Base-by-base conservation (phyloP, 805 yeast species). In the Candida michaelii region DNA sequence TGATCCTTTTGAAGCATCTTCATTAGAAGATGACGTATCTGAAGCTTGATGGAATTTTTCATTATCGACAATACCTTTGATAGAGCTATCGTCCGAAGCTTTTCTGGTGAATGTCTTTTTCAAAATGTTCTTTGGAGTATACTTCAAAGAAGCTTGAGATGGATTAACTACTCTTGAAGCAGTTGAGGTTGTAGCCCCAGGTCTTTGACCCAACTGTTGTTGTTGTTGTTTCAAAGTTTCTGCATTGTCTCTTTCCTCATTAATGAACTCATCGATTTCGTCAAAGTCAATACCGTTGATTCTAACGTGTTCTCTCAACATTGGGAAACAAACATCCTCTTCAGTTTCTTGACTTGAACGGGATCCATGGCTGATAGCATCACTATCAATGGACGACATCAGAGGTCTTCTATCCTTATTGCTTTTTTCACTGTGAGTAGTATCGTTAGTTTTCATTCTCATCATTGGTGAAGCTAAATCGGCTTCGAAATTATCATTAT, bases 271-370 rank as follows among this genome's bases (percentile, higher is more conserved):
- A 45, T 88, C 96, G 51, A 91, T 77, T 56, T 89, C 97, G 55
- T 82, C 89, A 55, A 91, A 89, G 63, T 91, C 96, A 51, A 93
- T 87, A 13, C 96, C 97, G 46, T 81, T 82, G 32, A 78, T 68
- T 40, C 73, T 60, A 19, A 70, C 66, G 47, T 70, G 74, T 46
- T 83, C 84, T 3, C 86, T 82, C 38, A 80, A 68, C 88, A 89
- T 84, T 2, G 98, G 98, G 65, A 90, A 90, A 71, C 98, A 91
- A 34, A 91, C 99, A 75, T 91, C 98, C 59, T 89, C 97, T 56
- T 91, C 98, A 0, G 96, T 89, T 58, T 89, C 97, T 53, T 87
- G 95, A 3, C 90, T 82, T 14, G 82, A 80, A 50, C 89, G 73
- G 8, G 91, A 83, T 1, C 82, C 85, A 52, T 80, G 86, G 1